Evolutionary conservation across 2,329 filamentous ascomycete species (phyloP).

Genomic region (Aspergillus sp.): DNA sequence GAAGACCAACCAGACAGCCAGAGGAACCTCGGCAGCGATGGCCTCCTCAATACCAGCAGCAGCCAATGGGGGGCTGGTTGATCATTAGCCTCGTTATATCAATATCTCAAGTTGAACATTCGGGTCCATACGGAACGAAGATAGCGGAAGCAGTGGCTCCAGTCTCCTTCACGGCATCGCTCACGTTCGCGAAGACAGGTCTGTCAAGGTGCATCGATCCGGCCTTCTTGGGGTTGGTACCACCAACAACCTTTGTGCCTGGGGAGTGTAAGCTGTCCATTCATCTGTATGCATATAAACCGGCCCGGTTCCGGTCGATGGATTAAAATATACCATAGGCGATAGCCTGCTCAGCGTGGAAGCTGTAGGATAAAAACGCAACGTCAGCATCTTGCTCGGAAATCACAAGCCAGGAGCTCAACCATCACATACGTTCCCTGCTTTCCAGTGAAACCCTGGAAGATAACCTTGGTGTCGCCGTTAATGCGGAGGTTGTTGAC

Average conservation of each 20-base stretch:
- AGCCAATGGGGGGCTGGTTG: slow-evolving; percentile 74
- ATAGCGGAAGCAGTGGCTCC: slow-evolving; percentile 89
- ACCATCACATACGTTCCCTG: slow-evolving; percentile 76
- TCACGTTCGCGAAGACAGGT: slow-evolving; percentile 87
- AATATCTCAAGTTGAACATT: background rate
- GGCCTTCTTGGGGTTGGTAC: slow-evolving; percentile 98
- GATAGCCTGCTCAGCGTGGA: slow-evolving; percentile 96
- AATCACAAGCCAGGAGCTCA: too few relatives aligned
- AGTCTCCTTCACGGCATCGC: slow-evolving; percentile 82
- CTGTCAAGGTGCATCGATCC: slow-evolving; percentile 82
- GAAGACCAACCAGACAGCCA: slow-evolving; percentile 70
- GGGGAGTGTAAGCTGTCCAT: slow-evolving; percentile 20
- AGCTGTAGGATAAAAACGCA: slow-evolving; percentile 51
- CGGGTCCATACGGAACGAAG: slow-evolving; percentile 75
- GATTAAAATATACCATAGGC: slow-evolving; percentile 72
- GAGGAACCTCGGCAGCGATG: slow-evolving; percentile 83
- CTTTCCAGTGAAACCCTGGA: slow-evolving; percentile 95
- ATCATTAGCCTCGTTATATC: slow-evolving; percentile 13
- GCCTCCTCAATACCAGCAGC: slow-evolving; percentile 97
- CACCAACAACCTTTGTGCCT: slow-evolving; percentile 97
- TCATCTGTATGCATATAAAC: background rate
- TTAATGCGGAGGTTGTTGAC: slow-evolving; percentile 89
- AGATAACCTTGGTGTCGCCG: slow-evolving; percentile 87
- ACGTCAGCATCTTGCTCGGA: slow-evolving; percentile 25
- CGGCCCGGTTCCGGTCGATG: slow-evolving; percentile 3